These are phyloP conservation scores for Trametes coccinea DNA, from an alignment of 768 basidiomycete species.

Conservation along the genomic window DNA sequence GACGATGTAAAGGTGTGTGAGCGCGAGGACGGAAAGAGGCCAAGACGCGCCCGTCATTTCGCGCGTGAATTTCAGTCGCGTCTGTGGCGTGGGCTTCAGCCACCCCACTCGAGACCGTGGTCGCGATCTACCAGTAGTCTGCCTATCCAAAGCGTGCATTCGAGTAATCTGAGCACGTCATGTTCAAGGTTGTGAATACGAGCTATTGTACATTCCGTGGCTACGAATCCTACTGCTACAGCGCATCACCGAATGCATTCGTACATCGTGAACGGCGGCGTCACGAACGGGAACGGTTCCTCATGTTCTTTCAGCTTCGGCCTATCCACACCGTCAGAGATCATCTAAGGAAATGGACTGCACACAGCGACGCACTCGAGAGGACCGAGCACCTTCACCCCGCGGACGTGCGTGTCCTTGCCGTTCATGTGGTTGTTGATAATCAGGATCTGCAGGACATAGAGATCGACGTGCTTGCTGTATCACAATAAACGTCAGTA, in stretches of 20 bases:
- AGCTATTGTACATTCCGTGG: background rate
- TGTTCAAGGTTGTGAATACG: background rate
- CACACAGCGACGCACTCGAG: conserved; percentile 57
- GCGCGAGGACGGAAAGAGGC: background rate
- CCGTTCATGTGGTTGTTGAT: conserved; percentile 97
- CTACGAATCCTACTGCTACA: background rate
- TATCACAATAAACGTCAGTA: background rate
- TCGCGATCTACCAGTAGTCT: too few species aligned
- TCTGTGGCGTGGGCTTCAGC: too few species aligned
- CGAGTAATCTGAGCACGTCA: too few species aligned
- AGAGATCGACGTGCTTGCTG: conserved; percentile 86
- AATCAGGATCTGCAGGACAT: conserved; percentile 88
- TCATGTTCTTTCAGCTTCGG: conserved; percentile 41
- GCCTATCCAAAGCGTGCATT: too few species aligned
- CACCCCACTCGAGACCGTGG: too few species aligned
- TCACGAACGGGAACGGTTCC: conserved; percentile 72
- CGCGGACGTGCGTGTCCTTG: conserved; percentile 97
- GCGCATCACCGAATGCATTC: conserved; percentile 63
- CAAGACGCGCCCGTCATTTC: too few species aligned
- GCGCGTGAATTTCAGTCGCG: too few species aligned
- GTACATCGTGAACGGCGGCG: conserved; percentile 70
- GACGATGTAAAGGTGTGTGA: background rate
- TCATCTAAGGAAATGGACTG: too few species aligned
- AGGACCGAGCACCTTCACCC: conserved; percentile 84
- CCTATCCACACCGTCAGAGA: background rate